Evolutionary conservation across 1,284 basidiomycete species (phyloP), one percentile per base, ranked within the genome.

Genomic region (Ustilago cynodontis): DNA sequence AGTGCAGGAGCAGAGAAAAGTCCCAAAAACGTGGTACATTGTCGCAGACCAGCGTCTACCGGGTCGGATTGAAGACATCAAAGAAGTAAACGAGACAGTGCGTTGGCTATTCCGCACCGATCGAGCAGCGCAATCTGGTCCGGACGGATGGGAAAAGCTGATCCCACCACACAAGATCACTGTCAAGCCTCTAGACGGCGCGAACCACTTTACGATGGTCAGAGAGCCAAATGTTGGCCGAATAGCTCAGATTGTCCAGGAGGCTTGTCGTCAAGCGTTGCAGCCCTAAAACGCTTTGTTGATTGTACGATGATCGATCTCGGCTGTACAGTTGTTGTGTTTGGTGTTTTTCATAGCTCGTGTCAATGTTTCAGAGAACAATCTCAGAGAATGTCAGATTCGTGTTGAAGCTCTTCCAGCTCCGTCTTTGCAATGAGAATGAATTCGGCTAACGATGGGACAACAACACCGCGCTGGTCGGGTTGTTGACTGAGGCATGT

Each of bases 171-270:
- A 64, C 4, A 56, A 18, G 50, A 52, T 77, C 22, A 18, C 31
- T 3, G 67, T 70, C 11, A 26, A 37, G 2, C 10, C 31, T 1
- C 41, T 78, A 20, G 28, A 20, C 1, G 47, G 35, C 7, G 69
- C 76, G 0, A 75, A 78, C 43, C 76, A 78, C 47, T 78, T 78
- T n/a, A 71, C 73, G 7, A 31, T 76, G 43, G 68, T 76, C 1
- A 47, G 73, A 18, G 47, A 60, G 20, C 60, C 65, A 3, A 43
- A n/a, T 6, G 49, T 59, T 3, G 50, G 9, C 2, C 11, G 35
- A 11, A 20, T 73, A 16, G 70, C 63, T 3, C n/a, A 58, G 8
- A 22, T 65, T 4, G 6, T 71, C 33, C 31, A 47, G 13, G 26
- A 57, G 2, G 68, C 62, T 22, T 71, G 62, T 41, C 29, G 29